Evolutionary conservation across 2,329 filamentous ascomycete genomes (phyloP).

Genomic region (Fusarium proliferatum): DNA sequence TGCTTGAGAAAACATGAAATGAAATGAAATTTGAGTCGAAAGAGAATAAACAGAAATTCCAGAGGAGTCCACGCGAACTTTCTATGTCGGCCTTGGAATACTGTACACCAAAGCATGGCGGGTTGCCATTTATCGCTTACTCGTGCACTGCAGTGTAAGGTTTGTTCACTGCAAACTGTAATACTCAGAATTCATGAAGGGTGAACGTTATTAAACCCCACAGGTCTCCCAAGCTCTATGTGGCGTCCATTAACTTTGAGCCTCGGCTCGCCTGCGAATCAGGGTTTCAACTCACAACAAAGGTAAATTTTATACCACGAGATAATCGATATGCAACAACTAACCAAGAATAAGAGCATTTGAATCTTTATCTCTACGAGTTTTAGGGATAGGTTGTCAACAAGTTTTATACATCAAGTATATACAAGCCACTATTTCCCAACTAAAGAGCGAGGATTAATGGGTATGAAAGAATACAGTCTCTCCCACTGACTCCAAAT

Average conservation of each 20-base stretch:
- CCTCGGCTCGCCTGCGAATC: too few relatives aligned
- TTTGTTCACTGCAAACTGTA: not conserved
- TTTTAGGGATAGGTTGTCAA: not conserved
- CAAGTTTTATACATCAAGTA: slow-evolving; percentile 12
- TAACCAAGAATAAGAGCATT: too few relatives aligned
- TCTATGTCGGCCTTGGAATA: too few relatives aligned
- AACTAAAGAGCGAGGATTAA: slow-evolving; percentile 30
- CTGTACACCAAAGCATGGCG: too few relatives aligned
- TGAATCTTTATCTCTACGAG: too few relatives aligned
- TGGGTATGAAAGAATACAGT: slow-evolving; percentile 37
- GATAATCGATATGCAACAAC: too few relatives aligned
- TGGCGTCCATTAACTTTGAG: too few relatives aligned
- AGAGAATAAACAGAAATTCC: not conserved
- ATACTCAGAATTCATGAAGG: not conserved
- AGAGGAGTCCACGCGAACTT: not conserved
- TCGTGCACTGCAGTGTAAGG: not conserved
- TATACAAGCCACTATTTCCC: not conserved
- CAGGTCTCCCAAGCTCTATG: too few relatives aligned
- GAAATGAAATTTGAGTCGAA: not conserved
- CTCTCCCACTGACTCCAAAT: not conserved
- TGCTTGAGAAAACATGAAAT: not conserved
- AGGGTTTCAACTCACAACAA: too few relatives aligned
- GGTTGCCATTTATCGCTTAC: not conserved
- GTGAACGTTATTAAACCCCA: too few relatives aligned
- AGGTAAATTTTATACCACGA: too few relatives aligned